A percentile compares a stretch with the other conserved stretches of the same genome.
phyloP scores from a whole-genome alignment of 306 rosid species.

The Prunus mongolica region DNA sequence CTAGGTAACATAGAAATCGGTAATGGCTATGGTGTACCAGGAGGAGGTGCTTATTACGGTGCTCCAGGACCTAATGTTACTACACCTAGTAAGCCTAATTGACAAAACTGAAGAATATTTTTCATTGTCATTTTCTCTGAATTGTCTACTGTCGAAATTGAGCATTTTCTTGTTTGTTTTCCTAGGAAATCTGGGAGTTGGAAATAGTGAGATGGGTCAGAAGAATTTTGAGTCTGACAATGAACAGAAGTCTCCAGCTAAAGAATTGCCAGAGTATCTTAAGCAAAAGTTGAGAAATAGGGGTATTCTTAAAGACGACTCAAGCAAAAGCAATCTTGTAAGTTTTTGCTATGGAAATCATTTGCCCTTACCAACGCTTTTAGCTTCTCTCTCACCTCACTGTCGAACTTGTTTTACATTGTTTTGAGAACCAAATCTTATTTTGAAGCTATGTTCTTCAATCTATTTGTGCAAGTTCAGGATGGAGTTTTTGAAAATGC shows the following conservation, averaged over 20 bases:
- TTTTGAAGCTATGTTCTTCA: neutral
- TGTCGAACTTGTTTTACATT: neutral
- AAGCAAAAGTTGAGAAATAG: constrained; percentile 83
- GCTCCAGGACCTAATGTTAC: constrained; percentile 31
- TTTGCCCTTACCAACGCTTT: constrained; percentile 2
- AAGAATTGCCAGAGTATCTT: constrained; percentile 82
- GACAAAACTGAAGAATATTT: neutral
- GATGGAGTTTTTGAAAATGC: neutral
- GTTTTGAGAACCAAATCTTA: neutral
- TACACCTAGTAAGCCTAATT: constrained; percentile 17
- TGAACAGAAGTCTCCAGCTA: constrained; percentile 45
- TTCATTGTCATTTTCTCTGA: constrained; percentile 6
- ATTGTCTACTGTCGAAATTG: constrained; percentile 13
- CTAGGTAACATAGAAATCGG: constrained; percentile 90
- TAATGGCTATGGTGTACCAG: constrained; percentile 96
- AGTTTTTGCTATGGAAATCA: constrained; percentile 26
- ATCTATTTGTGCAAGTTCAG: neutral
- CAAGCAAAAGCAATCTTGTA: constrained; percentile 35
- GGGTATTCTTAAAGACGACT: constrained; percentile 73
- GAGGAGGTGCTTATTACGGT: constrained; percentile 81
- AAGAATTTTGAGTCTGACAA: constrained; percentile 30
- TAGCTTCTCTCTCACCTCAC: neutral
- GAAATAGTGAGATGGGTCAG: constrained; percentile 28
- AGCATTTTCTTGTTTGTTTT: constrained; percentile 12
- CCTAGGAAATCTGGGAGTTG: constrained; percentile 42